phyloP scores from a whole-genome alignment of 1,284 basidiomycete genomes.

The Lentinus polychrous region DNA sequence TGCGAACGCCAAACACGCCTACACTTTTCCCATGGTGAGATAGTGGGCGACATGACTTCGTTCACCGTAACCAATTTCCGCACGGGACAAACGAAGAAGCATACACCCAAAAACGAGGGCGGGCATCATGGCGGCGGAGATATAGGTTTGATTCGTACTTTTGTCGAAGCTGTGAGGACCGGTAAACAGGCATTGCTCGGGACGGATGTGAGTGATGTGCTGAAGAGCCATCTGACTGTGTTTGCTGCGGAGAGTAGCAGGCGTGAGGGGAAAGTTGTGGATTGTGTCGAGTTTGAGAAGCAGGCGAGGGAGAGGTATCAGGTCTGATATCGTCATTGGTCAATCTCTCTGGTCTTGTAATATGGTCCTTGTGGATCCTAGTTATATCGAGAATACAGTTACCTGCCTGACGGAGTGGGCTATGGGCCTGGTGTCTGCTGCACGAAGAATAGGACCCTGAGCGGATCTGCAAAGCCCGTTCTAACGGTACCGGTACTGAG shows the following conservation, averaged over 20 bases:
- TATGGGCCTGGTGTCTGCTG: no score
- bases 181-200: conserved; percentile 58
- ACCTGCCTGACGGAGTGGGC: no score
- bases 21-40: conserved; percentile 78
- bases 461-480: no score
- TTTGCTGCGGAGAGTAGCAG: conserved; percentile 81
- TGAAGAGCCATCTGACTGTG: conserved; percentile 75
- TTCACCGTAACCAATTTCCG: conserved; percentile 79
- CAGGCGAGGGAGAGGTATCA: conserved; percentile 31
- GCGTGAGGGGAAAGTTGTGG: conserved; percentile 56
- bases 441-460: no score
- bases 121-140: conserved; percentile 82
- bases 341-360: no score
- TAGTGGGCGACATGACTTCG: conserved; percentile 72
- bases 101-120: conserved; percentile 49
- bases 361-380: no score
- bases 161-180: conserved; percentile 64
- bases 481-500: no score
- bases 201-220: conserved; percentile 59
- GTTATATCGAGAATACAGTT: no score
- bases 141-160: conserved; percentile 60
- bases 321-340: neutral
- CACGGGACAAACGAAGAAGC: conserved; percentile 38
- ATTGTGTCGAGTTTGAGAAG: conserved; percentile 55
- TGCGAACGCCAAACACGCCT: conserved; percentile 70